Conservation (phyloP, 129 eudicot genomes). For the Pittosporum tobira region DNA sequence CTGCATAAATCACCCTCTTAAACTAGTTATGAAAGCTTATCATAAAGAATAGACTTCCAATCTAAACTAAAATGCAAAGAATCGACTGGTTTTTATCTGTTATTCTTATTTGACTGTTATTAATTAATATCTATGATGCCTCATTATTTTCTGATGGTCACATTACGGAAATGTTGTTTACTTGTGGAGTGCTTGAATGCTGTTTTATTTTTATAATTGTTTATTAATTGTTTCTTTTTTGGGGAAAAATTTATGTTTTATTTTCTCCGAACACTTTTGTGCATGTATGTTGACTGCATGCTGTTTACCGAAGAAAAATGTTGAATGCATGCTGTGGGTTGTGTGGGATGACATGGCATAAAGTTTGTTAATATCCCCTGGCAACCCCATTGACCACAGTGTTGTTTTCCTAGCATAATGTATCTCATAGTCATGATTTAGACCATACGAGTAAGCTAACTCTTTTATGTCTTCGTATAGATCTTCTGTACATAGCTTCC, state of each 20-base stretch:
- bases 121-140: background rate
- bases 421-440: background rate
- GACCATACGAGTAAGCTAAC: slow-evolving; percentile 6
- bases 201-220: too few species aligned
- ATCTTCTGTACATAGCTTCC: slow-evolving; percentile 52
- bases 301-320: background rate
- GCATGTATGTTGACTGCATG: background rate
- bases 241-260: background rate
- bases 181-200: too few species aligned
- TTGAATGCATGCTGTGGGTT: background rate
- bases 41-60: background rate
- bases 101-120: background rate
- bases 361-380: background rate
- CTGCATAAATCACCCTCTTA: slow-evolving; percentile 2
- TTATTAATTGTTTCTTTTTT: background rate
- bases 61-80: too few species aligned
- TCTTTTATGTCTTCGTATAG: slow-evolving; percentile 29
- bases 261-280: too few species aligned
- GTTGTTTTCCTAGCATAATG: background rate
- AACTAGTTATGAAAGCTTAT: slow-evolving; percentile 5
- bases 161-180: too few species aligned
- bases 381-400: background rate
- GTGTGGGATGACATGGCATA: background rate
- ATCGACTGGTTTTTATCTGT: slow-evolving; percentile 10
- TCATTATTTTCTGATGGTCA: background rate